Evolutionary conservation across 2,329 filamentous ascomycete species (phyloP), one percentile per base, ranked within the genome.

Genomic region (Phoma sp.): DNA sequence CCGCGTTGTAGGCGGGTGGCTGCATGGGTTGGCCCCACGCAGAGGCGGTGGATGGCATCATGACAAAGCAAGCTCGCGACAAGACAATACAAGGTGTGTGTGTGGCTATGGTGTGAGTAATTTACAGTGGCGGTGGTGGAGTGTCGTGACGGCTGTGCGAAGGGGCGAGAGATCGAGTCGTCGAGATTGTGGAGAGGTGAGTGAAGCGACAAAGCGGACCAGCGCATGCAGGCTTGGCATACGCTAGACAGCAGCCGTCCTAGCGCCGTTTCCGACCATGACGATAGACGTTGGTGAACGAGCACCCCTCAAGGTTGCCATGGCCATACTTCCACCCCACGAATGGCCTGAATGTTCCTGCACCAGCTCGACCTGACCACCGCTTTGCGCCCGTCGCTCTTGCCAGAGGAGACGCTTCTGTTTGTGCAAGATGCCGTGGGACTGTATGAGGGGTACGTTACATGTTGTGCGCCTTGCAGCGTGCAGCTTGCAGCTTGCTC

Each of bases 381-480:
- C 80, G 95, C 95, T 73, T 85, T 97, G 73, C 90, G 95, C 82
- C 95, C 95, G 68, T 90, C 89, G 57, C 89, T 97, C 74, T 85
- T 96, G 64, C 90, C 92, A 71, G 95, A 97, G 82, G 95, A 99
- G 84, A 90, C 91, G 65, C 83, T 98, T 48, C 84, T 99, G 56
- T 98, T 96, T 78, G 93, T 99, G 53, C 93, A 98, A 80, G 93
- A 98, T 82, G 93, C 92, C 75, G 93, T 99, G 68, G 95, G 95
- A 65, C 83, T 99, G 58, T 99, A 99, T 80, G 92, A 98, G 83
- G 95, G 95, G 92, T 96, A 83, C 78, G 87, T 80, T n/a, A n/a
- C 23, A 14, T 39, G 23, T 30, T 37, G 57, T 14, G 52, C 40
- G 40, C 42, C 45, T 38, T 38, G 30, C 43, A 36, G 53, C 47